Base-by-base conservation (phyloP, 805 yeast species). In the Wickerhamiella azymoides region DNA sequence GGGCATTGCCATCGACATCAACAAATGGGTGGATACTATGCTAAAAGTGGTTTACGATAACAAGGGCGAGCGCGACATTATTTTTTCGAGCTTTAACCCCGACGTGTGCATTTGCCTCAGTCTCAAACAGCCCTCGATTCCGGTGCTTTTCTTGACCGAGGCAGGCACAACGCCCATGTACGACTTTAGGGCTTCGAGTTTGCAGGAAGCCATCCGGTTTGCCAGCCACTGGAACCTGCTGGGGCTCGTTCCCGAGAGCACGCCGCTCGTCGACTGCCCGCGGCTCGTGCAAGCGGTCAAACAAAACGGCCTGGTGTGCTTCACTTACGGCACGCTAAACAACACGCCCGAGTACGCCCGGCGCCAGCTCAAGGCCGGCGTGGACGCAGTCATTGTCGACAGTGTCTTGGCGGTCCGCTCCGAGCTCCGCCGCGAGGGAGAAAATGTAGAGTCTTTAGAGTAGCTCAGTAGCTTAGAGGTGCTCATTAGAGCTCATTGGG, bases 301-400 rank as follows among this genome's bases (percentile, higher is more conserved):
- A 61, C 78, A 85, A 13, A 76, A 82, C 42, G 96, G 96, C 0
- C 70, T 89, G 51, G 96, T 88, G 10, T 88, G 96, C 63, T 89
- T 89, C 47, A 84, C 96, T 0, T 89, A 89, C 56, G 97, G 97
- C 25, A 71, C 74, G 1, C 71, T 73, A 59, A 89, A 89, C 61
- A 89, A 89, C 56, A 77, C 76, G 30, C 95, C 96, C 0, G 85
- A 76, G 47, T 77, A 78, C 50, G 86, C 94, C 25, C 78, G 77
- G 53, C 67, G 82, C 47, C 96, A 89, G 62, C 80, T 89, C 80
- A 77, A 76, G 51, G 88, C 93, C 3, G 97, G 97, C 8, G 95
- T 89, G 10, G 97, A 89, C 68, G 98, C 98, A 0, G 96, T 89
- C n/a, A 89, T 89, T 64, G 96, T 84, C 2, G 97, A 89, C 63